A percentile compares a stretch with the other conserved stretches of the same genome.
These are phyloP conservation scores for Monsonia emarginata DNA, from an alignment of 441 rosid genomes.

Conservation along the genomic window DNA sequence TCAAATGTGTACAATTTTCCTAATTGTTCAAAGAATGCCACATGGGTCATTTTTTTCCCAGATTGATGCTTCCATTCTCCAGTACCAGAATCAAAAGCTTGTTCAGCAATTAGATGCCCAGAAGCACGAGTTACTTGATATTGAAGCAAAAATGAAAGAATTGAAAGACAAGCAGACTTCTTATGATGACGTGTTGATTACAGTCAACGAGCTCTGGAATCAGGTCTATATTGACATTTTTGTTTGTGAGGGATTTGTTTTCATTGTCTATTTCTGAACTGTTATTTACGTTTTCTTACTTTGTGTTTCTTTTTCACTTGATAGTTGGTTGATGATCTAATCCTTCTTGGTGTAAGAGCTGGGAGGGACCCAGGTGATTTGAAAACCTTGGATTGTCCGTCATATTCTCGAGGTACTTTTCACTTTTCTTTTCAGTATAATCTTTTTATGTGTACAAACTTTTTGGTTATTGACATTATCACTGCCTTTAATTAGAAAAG, in stretches of 20 bases:
- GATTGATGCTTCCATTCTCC: slow-evolving; percentile 75
- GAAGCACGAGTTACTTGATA: slow-evolving; percentile 58
- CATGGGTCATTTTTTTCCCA: slow-evolving; percentile 16
- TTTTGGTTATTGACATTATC: slow-evolving; percentile 6
- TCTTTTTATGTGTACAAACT: neutral
- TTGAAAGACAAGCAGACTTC: slow-evolving; percentile 45
- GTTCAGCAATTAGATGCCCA: slow-evolving; percentile 66
- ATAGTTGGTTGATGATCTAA: slow-evolving; percentile 78
- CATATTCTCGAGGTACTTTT: slow-evolving; percentile 40
- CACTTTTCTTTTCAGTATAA: slow-evolving; percentile 2
- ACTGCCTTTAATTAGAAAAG: neutral
- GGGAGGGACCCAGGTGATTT: slow-evolving; percentile 45
- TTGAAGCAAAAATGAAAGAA: slow-evolving; percentile 48
- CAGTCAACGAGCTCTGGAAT: slow-evolving; percentile 63
- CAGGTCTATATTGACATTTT: slow-evolving; percentile 37
- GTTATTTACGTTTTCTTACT: neutral
- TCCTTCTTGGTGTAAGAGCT: slow-evolving; percentile 62
- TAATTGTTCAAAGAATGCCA: neutral
- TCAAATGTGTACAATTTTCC: neutral
- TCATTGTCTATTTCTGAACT: neutral
- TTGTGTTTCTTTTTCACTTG: neutral
- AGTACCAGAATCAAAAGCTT: slow-evolving; percentile 70
- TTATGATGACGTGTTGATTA: slow-evolving; percentile 53
- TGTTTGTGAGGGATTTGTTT: neutral
- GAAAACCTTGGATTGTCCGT: slow-evolving; percentile 34